Conservation (phyloP, 495 filamentous ascomycete genomes). For the Aspergillus campestris region DNA sequence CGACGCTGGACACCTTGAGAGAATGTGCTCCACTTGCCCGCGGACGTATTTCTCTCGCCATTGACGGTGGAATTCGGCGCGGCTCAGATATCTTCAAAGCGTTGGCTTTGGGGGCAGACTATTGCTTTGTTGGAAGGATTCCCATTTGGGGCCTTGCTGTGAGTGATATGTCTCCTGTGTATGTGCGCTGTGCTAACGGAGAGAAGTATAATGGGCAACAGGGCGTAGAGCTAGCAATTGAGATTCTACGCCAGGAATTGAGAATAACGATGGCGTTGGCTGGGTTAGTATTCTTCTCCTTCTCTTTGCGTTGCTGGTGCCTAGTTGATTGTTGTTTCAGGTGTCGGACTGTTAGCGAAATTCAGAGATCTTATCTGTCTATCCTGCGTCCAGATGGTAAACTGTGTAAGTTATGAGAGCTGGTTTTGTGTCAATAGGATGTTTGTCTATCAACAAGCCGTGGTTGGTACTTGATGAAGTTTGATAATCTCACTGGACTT, state of each 20-base stretch:
- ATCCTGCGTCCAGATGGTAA: slow-evolving; percentile 19
- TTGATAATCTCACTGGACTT: no score
- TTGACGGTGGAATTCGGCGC: slow-evolving; percentile 81
- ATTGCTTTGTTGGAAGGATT: slow-evolving; percentile 74
- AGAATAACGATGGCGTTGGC: slow-evolving; percentile 29
- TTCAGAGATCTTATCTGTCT: slow-evolving; percentile 19
- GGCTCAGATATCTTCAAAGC: slow-evolving; percentile 94
- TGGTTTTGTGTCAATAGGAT: not conserved
- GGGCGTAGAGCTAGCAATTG: slow-evolving; percentile 27
- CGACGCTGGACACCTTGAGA: slow-evolving; percentile 73
- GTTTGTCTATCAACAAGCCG: no score
- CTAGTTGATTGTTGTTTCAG: slow-evolving; percentile 1
- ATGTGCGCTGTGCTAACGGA: slow-evolving; percentile 3
- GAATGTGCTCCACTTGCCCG: slow-evolving; percentile 83
- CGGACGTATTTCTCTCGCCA: slow-evolving; percentile 67
- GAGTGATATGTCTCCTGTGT: slow-evolving; percentile 7
- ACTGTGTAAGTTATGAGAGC: slow-evolving; percentile 9
- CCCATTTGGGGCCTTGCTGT: slow-evolving; percentile 60
- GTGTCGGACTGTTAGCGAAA: slow-evolving; percentile 22
- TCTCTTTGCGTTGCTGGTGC: no score
- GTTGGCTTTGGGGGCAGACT: slow-evolving; percentile 78
- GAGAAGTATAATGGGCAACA: slow-evolving; percentile 31
- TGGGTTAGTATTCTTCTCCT: slow-evolving; percentile 15
- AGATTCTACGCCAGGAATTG: slow-evolving; percentile 28
- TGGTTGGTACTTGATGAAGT: no score